Evolutionary conservation across 2,329 filamentous ascomycete genomes (phyloP).

Genomic region (Talaromyces sp.): DNA sequence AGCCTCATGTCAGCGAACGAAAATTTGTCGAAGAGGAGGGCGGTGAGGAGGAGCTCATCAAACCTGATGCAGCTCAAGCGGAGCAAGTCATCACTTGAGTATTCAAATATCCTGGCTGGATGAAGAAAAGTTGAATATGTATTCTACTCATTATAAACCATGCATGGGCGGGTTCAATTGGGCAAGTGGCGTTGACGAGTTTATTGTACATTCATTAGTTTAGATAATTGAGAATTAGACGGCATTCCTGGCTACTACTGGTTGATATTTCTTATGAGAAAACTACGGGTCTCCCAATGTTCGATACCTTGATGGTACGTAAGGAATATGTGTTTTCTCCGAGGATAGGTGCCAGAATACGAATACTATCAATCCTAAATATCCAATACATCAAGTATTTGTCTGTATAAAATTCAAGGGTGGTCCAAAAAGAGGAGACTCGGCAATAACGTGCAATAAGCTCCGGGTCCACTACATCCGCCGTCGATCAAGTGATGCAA

Average conservation of each 20-base stretch:
- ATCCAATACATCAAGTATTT: not conserved
- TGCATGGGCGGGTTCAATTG: slow-evolving; percentile 10
- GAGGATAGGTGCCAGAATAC: not conserved
- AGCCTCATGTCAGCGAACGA: slow-evolving; percentile 76
- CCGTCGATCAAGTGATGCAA: slow-evolving; percentile 1
- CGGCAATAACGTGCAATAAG: not conserved
- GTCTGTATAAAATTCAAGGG: not conserved
- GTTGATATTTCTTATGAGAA: not conserved
- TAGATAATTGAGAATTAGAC: not conserved
- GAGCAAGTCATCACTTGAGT: slow-evolving; percentile 33
- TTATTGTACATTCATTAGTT: slow-evolving; percentile 6
- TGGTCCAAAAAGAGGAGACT: not conserved
- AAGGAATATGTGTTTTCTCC: not conserved
- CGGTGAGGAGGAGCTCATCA: slow-evolving; percentile 66
- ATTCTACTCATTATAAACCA: slow-evolving; percentile 14
- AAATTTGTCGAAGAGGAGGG: slow-evolving; percentile 73
- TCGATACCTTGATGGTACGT: not conserved
- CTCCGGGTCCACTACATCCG: not conserved
- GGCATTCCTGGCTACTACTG: not conserved
- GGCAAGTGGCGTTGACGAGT: slow-evolving; percentile 8
- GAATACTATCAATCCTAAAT: not conserved
- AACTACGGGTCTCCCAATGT: not conserved
- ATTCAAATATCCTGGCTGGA: not conserved
- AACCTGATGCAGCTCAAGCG: slow-evolving; percentile 49
- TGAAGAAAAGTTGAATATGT: slow-evolving; percentile 10